A percentile compares a stretch with the other conserved stretches of the same genome.
phyloP scores from a whole-genome alignment of 164 flowering plant species.

The Umbilicus rupestris region DNA sequence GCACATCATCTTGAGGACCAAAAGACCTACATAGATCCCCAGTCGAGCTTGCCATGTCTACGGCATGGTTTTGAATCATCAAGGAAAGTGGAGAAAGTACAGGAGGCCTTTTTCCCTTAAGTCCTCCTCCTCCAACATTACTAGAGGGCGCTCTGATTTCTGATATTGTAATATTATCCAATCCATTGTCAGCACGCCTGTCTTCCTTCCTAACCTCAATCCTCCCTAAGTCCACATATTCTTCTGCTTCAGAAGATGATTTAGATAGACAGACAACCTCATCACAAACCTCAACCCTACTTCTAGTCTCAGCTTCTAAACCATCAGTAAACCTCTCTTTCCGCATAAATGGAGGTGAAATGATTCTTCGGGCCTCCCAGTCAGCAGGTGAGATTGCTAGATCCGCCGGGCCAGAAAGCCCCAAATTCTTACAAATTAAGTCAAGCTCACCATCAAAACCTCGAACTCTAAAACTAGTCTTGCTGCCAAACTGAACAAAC shows the following conservation, averaged over 20 bases:
- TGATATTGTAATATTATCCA: background rate
- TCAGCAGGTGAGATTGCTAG: conserved; percentile 35
- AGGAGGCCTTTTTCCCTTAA: conserved; percentile 59
- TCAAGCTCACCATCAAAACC: conserved; percentile 43
- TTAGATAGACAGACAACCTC: background rate
- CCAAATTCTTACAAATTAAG: conserved; percentile 28
- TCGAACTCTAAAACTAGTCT: conserved; percentile 44
- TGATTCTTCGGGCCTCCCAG: conserved; percentile 32
- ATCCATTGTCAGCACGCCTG: background rate
- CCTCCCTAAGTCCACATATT: background rate
- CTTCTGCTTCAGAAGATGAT: background rate
- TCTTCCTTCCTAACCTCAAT: background rate
- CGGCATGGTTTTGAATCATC: conserved; percentile 15
- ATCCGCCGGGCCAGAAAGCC: conserved; percentile 62
- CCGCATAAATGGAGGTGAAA: conserved; percentile 20
- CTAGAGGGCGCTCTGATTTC: background rate
- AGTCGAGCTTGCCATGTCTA: conserved; percentile 28
- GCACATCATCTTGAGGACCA: conserved; percentile 30
- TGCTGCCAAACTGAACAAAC: background rate
- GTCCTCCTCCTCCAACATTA: conserved; percentile 31
- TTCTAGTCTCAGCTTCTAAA: background rate
- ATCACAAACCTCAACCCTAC: background rate
- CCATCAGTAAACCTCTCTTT: background rate
- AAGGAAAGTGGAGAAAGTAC: conserved; percentile 34
- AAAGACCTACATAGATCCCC: conserved; percentile 42